These are phyloP conservation scores for Pseudoturritis turrita DNA, from an alignment of 345 rosid species.

Conservation along the genomic window DNA sequence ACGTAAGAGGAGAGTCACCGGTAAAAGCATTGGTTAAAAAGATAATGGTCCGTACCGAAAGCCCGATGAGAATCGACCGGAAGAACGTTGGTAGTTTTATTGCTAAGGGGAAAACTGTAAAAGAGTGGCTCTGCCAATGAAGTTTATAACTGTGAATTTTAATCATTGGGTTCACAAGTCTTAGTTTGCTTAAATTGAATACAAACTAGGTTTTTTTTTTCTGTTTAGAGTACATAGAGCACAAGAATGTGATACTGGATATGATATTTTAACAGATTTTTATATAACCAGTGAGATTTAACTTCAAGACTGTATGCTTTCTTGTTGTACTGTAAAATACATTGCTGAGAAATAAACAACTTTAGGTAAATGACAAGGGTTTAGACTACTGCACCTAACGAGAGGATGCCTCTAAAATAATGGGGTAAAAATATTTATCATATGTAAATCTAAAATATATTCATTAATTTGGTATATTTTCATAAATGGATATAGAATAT, in stretches of 20 bases:
- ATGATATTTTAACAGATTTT: background rate
- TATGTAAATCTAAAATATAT: too few species aligned
- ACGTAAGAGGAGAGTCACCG: conserved; percentile 65
- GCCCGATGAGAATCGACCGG: conserved; percentile 73
- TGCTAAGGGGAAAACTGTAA: conserved; percentile 59
- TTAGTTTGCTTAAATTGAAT: background rate
- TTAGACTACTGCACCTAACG: too few species aligned
- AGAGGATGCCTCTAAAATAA: too few species aligned
- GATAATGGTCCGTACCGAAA: conserved; percentile 42
- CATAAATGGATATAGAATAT: too few species aligned
- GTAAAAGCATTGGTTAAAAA: conserved; percentile 55
- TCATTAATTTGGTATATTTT: too few species aligned
- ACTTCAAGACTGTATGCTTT: background rate
- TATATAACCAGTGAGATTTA: background rate
- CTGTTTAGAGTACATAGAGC: background rate
- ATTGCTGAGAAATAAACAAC: background rate
- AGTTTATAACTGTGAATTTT: background rate
- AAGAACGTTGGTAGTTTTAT: conserved; percentile 67
- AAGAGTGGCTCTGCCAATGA: conserved; percentile 46
- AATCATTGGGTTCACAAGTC: background rate
- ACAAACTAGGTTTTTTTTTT: background rate
- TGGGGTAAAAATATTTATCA: too few species aligned
- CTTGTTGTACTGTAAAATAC: background rate
- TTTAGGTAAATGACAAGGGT: too few species aligned
- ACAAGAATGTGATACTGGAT: background rate